phyloP scores from a whole-genome alignment of 768 basidiomycete species.

The Baorangia bicolor region DNA sequence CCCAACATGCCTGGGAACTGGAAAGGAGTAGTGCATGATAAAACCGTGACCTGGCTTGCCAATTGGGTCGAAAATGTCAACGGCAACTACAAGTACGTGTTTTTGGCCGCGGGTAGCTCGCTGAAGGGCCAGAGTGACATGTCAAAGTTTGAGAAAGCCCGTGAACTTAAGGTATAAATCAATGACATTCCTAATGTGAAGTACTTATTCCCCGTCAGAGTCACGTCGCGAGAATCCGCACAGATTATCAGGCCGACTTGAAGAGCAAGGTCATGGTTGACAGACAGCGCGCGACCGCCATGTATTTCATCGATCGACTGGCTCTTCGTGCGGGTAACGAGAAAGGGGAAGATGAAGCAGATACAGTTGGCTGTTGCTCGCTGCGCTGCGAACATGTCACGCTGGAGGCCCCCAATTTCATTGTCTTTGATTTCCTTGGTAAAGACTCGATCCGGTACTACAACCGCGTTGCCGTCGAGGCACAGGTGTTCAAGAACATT shows the following conservation, averaged over 20 bases:
- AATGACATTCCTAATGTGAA: neutral
- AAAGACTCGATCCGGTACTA: conserved; percentile 99
- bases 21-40: conserved; percentile 86
- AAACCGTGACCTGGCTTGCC: conserved; percentile 98
- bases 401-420: conserved; percentile 78
- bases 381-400: conserved; percentile 97
- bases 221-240: conserved; percentile 87
- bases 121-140: conserved; percentile 98
- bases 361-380: conserved; percentile 99
- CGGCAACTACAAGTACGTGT: conserved; percentile 94
- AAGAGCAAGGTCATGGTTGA: conserved; percentile 91
- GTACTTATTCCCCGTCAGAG: conserved; percentile 47
- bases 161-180: conserved; percentile 79
- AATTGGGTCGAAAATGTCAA: conserved; percentile 99
- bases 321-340: conserved; percentile 99
- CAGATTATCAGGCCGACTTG: conserved; percentile 82
- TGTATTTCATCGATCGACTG: conserved; percentile 97
- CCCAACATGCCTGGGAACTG: conserved; percentile 92
- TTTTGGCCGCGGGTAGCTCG: conserved; percentile 95
- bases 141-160: conserved; percentile 96
- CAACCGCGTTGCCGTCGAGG: conserved; percentile 84
- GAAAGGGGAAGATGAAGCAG: conserved; percentile 99
- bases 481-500: conserved; percentile 97
- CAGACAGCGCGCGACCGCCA: conserved; percentile 95
- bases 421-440: conserved; percentile 96